Percentiles rank a stretch among this genome's conserved stretches.
Conservation (phyloP, 352 stramenopile genomes). For the Plasmopara muralis region DNA sequence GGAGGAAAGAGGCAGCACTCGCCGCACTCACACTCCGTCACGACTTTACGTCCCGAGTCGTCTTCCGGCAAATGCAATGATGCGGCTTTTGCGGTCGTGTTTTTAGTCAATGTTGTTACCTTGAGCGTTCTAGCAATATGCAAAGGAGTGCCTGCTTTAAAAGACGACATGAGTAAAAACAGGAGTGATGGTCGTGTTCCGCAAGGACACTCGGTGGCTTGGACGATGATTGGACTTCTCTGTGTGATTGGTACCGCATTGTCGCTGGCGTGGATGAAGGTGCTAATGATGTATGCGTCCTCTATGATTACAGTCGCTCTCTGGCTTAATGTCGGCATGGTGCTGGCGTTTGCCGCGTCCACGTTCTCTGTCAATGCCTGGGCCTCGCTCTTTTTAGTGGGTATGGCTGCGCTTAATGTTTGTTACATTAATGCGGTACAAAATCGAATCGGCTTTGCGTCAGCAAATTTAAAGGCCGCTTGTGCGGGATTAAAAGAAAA, state of each 20-base stretch:
- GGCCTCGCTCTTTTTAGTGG: conserved; percentile 49
- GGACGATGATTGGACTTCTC: conserved; percentile 43
- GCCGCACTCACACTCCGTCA: conserved; percentile 24
- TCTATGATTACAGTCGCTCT: conserved; percentile 77
- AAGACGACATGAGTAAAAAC: conserved; percentile 29
- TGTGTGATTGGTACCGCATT: conserved; percentile 45
- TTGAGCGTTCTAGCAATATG: conserved; percentile 61
- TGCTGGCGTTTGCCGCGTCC: conserved; percentile 53
- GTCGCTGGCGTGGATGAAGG: conserved; percentile 69
- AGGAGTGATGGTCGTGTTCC: conserved; percentile 19
- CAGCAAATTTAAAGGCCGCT: conserved; percentile 69
- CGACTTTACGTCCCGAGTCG: conserved; percentile 55
- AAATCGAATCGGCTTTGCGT: conserved; percentile 77
- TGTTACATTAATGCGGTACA: conserved; percentile 80
- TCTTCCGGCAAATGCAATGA: conserved; percentile 69
- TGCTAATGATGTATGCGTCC: conserved; percentile 66
- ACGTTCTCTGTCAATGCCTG: conserved; percentile 62
- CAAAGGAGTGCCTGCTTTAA: conserved; percentile 57
- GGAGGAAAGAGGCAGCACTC: conserved; percentile 28
- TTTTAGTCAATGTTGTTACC: conserved; percentile 50
- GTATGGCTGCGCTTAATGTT: conserved; percentile 65
- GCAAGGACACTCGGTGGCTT: conserved; percentile 40
- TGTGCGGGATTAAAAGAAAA: conserved; percentile 53
- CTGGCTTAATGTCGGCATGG: conserved; percentile 74
- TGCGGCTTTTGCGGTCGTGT: conserved; percentile 59